Evolutionary conservation across 371 early-diverging fungal species (phyloP).

Genomic region (Chytridiales sp.): DNA sequence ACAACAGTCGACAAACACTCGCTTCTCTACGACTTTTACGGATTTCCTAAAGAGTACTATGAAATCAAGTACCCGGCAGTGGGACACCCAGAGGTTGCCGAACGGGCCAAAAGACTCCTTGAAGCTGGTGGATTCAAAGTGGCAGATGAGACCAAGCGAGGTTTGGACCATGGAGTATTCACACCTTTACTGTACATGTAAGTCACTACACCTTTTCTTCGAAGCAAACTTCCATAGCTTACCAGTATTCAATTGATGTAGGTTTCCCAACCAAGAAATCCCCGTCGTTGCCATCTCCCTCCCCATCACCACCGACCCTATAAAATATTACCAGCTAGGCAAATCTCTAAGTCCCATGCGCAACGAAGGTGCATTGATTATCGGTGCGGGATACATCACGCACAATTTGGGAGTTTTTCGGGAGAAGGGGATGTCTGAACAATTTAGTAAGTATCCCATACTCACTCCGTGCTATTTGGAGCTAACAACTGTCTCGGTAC

Average conservation of each 20-base stretch:
- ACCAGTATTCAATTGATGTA: background rate
- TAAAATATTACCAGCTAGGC: conserved; percentile 25
- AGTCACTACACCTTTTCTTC: too few species aligned
- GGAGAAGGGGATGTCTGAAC: too few species aligned
- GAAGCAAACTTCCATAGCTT: background rate
- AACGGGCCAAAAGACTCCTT: conserved; percentile 28
- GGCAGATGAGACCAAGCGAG: conserved; percentile 33
- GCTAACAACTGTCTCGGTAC: too few species aligned
- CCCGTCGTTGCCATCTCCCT: conserved; percentile 34
- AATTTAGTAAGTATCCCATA: too few species aligned
- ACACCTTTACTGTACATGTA: conserved; percentile 40
- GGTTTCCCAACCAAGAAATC: conserved; percentile 28
- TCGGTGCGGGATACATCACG: conserved; percentile 37
- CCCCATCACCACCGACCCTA: conserved; percentile 22
- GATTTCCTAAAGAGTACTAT: conserved; percentile 47
- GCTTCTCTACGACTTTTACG: conserved; percentile 51
- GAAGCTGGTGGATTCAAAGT: conserved; percentile 28
- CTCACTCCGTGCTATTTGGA: too few species aligned
- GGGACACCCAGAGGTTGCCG: conserved; percentile 38
- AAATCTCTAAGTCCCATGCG: conserved; percentile 31
- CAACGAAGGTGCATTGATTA: conserved; percentile 38
- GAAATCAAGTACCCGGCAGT: conserved; percentile 39
- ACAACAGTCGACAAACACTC: conserved; percentile 23
- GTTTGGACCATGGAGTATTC: conserved; percentile 53
- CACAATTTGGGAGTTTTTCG: conserved; percentile 33